These are phyloP conservation scores for Aspergillus neotritici DNA, from an alignment of 2,329 filamentous ascomycete species.

Conservation along the genomic window DNA sequence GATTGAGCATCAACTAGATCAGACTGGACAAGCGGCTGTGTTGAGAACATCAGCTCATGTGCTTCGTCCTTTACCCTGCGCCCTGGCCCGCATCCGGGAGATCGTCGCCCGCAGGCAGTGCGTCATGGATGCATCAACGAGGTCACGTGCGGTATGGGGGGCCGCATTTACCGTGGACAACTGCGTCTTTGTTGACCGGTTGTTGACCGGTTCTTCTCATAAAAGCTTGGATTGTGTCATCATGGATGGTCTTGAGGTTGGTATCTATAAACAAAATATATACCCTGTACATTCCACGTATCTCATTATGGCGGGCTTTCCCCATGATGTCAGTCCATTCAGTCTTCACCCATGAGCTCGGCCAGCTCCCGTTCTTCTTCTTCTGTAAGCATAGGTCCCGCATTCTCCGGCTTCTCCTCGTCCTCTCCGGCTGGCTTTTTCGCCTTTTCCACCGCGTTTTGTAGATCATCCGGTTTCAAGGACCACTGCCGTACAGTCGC, in stretches of 20 bases:
- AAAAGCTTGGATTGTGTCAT: too few species aligned
- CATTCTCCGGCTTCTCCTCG: conserved; percentile 42
- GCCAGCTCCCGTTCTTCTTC: conserved; percentile 92
- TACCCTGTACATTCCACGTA: not conserved
- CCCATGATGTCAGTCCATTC: conserved; percentile 13
- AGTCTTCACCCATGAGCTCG: conserved; percentile 74
- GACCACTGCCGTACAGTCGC: conserved; percentile 82
- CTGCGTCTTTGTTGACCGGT: too few species aligned
- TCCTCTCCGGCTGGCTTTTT: conserved; percentile 41
- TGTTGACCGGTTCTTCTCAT: too few species aligned
- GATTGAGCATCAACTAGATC: too few species aligned
- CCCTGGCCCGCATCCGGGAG: conserved; percentile 20
- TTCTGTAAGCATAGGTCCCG: conserved; percentile 60
- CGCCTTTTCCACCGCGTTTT: conserved; percentile 50
- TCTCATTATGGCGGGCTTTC: not conserved
- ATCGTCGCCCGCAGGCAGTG: conserved; percentile 23
- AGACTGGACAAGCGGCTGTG: not conserved
- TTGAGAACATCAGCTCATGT: conserved; percentile 2
- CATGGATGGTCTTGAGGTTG: too few species aligned
- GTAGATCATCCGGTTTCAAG: conserved; percentile 57
- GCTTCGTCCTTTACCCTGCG: conserved; percentile 9
- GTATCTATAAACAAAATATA: too few species aligned
- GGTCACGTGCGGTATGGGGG: conserved; percentile 26
- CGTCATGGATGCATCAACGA: conserved; percentile 28
- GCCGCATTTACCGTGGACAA: too few species aligned